Conservation (phyloP, 495 filamentous ascomycete genomes). For the Penicillium turbatum region DNA sequence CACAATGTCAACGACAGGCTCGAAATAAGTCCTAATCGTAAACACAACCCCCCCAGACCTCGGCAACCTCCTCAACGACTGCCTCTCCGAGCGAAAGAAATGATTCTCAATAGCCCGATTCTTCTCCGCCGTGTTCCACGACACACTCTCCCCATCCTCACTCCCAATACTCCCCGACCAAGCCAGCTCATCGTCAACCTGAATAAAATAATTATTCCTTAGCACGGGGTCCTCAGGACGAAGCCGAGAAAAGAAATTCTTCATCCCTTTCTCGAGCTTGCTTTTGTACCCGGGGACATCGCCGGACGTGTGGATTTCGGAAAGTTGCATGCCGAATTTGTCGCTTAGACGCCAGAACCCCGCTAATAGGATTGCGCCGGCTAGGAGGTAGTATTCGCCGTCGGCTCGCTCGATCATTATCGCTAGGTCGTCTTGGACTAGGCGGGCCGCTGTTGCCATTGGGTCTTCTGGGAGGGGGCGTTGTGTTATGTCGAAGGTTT, state of each 20-base stretch:
- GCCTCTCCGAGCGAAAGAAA: conserved; percentile 76
- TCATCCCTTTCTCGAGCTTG: conserved; percentile 80
- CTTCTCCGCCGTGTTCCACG: conserved; percentile 76
- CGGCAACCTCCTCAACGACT: conserved; percentile 70
- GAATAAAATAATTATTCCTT: conserved; percentile 72
- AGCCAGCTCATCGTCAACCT: conserved; percentile 66
- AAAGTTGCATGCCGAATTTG: conserved; percentile 79
- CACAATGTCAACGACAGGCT: conserved; percentile 60
- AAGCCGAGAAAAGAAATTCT: conserved; percentile 69
- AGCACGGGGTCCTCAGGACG: conserved; percentile 61
- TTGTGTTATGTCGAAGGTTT: conserved; percentile 65
- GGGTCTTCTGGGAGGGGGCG: conserved; percentile 74
- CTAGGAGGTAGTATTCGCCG: conserved; percentile 80
- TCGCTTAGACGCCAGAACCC: conserved; percentile 86
- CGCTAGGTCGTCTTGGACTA: conserved; percentile 82
- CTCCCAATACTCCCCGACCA: conserved; percentile 73
- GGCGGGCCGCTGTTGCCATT: conserved; percentile 67
- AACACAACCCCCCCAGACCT: conserved; percentile 72
- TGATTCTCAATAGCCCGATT: conserved; percentile 70
- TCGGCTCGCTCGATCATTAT: conserved; percentile 79
- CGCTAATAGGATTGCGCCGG: conserved; percentile 72
- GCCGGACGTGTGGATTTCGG: conserved; percentile 79
- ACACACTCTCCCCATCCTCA: conserved; percentile 61
- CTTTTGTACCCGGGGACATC: conserved; percentile 72
- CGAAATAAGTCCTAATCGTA: conserved; percentile 76